Evolutionary conservation across 129 eudicot genomes (phyloP), one percentile per base, ranked within the genome.

Genomic region (Flaveria bidentis): DNA sequence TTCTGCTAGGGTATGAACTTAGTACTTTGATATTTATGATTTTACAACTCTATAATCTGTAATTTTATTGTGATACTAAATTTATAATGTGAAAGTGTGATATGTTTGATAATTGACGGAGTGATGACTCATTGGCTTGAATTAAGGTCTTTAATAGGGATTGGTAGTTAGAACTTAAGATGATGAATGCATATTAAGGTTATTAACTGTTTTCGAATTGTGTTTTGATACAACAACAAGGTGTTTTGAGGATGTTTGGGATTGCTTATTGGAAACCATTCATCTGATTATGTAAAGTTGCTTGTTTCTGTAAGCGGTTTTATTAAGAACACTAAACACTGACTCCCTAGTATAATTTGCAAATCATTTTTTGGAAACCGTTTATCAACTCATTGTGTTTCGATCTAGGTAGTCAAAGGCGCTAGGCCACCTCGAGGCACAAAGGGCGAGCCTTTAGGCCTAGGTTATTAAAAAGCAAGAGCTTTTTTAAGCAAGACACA

Each of bases 1-100:
- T n/a, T 93, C 97, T 68, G 98, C 97, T 60, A 93, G 87, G 98
- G 98, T 88, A 67, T 73, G 76, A 15, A 23, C 71, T 36, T 62
- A 16, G 7, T 1, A 28, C 41, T 76, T 33, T 9, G 22, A 2
- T 45, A 15, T 65, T 65, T 50, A 6, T 49, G 14, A 7, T 76
- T 41, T 16, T 65, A 39, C 5, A n/a, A 11, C 16, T 49, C 53
- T 49, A 2, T 11, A 49, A 13, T 49, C 14, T 45, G 13, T 45
- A 10, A 10, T 10, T 45, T 45, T 2, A 3, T 9, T 45, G 49
- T 45, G 3, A 45, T 1, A 1, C 3, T 45, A 45, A 45, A 45
- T 45, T 5, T 0, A 5, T 36, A 5, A 2, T 12, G 13, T 2
- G 1, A 45, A 45, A 45, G 10, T 45, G 49, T 45, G 49, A 9